Evolutionary conservation across 306 rosid species (phyloP), one percentile per base, ranked within the genome.

Genomic region (Ochetophila trinervis): DNA sequence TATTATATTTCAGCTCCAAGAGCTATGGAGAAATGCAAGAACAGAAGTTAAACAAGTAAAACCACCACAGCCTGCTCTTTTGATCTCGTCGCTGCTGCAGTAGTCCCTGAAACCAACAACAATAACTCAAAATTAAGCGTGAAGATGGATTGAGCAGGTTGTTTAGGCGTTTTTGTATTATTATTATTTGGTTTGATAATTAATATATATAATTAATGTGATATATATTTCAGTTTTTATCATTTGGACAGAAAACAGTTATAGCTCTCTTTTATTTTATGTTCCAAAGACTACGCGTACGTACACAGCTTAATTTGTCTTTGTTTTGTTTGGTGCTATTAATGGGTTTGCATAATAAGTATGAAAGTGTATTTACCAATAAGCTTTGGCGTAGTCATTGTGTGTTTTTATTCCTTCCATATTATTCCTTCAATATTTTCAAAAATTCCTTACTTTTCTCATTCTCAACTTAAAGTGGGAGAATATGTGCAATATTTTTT

Each of bases 11-110:
- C 96, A 91, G 98, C 98, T 53, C 96, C 98, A 70, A 89, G 86
- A 70, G 86, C 85, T 40, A 67, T 85, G 96, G 95, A 87, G 77
- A 92, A 89, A 60, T 87, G 86, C 87, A 92, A 84, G 86, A 89
- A 85, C 75, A 77, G 86, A 55, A 82, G 87, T 77, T 87, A 78
- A 87, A 72, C 45, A 16, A 67, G 52, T 21, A 69, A 79, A 58
- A 65, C 3, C 68, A 44, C 8, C 76, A 47, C 69, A 36, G 62
- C 76, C 85, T 77, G 79, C 82, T 76, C 85, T 61, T 76, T 65
- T 73, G 72, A 68, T 74, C 77, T 72, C 36, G 53, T 51, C 76
- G 70, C 73, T 57, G 52, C 47, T 69, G 57, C 62, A 3, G 58
- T 4, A 36, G 13, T n/a, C n/a, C n/a, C 17, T 22, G 13, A 44